Evolutionary conservation across 164 flowering plant genomes (phyloP).

Genomic region (Chimonanthus praecox): DNA sequence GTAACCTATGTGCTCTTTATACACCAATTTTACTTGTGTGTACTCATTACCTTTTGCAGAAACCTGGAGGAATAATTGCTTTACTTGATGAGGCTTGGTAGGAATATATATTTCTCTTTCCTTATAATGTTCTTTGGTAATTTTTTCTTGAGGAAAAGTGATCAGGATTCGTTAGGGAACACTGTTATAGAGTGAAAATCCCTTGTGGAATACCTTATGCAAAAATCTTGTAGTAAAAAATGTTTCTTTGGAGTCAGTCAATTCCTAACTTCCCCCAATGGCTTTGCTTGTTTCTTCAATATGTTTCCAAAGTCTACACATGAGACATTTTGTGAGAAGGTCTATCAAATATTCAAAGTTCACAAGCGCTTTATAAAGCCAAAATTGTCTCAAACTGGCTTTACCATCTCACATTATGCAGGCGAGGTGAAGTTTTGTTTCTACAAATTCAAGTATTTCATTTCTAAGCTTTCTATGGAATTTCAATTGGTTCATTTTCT

Average conservation of each 20-base stretch:
- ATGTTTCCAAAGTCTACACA: constrained; percentile 94
- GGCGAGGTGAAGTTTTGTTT: constrained; percentile 62
- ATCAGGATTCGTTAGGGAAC: background rate
- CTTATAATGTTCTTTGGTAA: background rate
- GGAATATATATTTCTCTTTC: constrained; percentile 8
- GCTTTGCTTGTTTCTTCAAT: constrained; percentile 35
- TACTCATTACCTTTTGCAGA: constrained; percentile 42
- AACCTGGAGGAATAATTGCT: constrained; percentile 85
- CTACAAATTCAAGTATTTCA: background rate
- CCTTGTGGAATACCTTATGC: background rate
- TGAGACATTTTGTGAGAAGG: constrained; percentile 84
- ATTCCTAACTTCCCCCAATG: background rate
- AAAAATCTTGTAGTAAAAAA: background rate
- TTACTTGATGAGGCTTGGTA: constrained; percentile 96
- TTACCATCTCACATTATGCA: constrained; percentile 82
- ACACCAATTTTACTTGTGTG: constrained; percentile 1
- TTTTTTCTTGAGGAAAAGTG: background rate
- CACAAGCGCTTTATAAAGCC: constrained; percentile 84
- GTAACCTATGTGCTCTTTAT: background rate
- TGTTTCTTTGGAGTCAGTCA: background rate
- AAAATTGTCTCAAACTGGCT: constrained; percentile 70
- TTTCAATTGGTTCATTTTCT: constrained; percentile 3
- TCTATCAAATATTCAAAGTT: constrained; percentile 70
- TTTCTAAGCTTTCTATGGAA: background rate
- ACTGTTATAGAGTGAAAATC: background rate